Conservation (phyloP, 192 early-diverging fungal genomes). For the Backusella liffmaniae region DNA sequence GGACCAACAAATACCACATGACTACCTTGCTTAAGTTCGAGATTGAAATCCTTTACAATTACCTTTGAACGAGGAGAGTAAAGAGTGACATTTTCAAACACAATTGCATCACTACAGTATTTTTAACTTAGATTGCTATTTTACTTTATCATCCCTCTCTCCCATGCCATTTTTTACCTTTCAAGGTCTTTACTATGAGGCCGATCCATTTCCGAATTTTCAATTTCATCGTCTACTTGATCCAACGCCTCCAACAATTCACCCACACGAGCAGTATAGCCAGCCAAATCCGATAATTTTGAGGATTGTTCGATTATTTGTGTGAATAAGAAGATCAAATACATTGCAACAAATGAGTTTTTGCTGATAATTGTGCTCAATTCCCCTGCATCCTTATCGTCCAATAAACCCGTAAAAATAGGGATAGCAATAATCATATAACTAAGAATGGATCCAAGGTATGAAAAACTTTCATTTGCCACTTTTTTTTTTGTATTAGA, state of each 20-base stretch:
- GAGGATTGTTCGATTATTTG: constrained; percentile 66
- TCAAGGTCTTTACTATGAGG: constrained; percentile 39
- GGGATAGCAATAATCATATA: constrained; percentile 83
- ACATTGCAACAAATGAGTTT: constrained; percentile 83
- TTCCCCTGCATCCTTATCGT: constrained; percentile 63
- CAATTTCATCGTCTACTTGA: constrained; percentile 43
- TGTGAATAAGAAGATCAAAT: constrained; percentile 78
- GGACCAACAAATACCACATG: constrained; percentile 70
- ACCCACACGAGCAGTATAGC: constrained; percentile 79
- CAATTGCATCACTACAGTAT: constrained; percentile 23
- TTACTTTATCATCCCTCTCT: neutral
- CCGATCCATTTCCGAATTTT: constrained; percentile 48
- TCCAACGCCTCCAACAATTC: constrained; percentile 78
- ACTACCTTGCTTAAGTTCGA: constrained; percentile 49
- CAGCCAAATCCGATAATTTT: constrained; percentile 73
- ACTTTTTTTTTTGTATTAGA: constrained; percentile 23
- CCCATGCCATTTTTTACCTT: neutral
- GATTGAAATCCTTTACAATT: constrained; percentile 44
- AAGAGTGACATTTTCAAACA: constrained; percentile 37
- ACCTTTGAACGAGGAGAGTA: constrained; percentile 32
- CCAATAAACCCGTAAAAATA: constrained; percentile 79
- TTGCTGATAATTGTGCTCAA: constrained; percentile 77
- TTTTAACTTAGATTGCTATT: neutral
- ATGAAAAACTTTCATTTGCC: constrained; percentile 63
- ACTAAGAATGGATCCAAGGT: constrained; percentile 77